phyloP scores from a whole-genome alignment of 2,329 filamentous ascomycete genomes.

The Sporothrix inflata region DNA sequence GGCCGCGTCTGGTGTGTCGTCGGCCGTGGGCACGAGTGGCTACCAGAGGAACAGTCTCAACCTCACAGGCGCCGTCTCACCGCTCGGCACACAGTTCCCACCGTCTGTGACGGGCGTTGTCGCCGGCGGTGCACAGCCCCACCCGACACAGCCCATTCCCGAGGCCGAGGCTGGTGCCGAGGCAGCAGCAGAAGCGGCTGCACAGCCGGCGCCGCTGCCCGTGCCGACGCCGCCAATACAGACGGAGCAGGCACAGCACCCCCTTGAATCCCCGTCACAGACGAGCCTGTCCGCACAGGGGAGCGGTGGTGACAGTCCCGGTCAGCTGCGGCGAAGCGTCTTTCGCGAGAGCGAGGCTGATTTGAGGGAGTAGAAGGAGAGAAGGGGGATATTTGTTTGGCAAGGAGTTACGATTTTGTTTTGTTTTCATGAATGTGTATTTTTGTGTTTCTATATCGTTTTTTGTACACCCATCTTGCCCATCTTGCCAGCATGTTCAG shows the following conservation, averaged over 20 bases:
- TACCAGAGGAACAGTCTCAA: not conserved
- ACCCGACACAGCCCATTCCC: slow-evolving; percentile 23
- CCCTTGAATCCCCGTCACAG: slow-evolving; percentile 7
- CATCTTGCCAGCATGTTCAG: not conserved
- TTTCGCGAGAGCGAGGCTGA: slow-evolving; percentile 26
- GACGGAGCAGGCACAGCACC: not conserved
- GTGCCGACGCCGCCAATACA: not conserved
- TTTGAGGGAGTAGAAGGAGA: not conserved
- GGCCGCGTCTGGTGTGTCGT: slow-evolving; percentile 29
- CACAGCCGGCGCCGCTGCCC: not conserved
- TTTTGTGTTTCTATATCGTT: not conserved
- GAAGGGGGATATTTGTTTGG: too few species aligned
- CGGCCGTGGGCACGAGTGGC: not conserved
- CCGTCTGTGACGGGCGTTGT: not conserved
- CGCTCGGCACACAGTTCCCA: not conserved
- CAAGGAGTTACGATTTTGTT: not conserved
- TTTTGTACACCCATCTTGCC: not conserved
- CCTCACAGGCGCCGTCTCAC: slow-evolving; percentile 28
- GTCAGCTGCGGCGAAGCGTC: slow-evolving; percentile 14
- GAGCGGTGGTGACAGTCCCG: slow-evolving; percentile 6
- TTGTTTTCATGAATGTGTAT: not conserved
- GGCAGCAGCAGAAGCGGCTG: slow-evolving; percentile 21
- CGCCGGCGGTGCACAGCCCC: not conserved
- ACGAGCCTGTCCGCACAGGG: not conserved
- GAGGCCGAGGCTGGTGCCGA: slow-evolving; percentile 25